A percentile compares a stretch with the other conserved stretches of the same genome.
Evolutionary conservation across 192 early-diverging fungal species (phyloP).

Genomic region (Rhizophagus prolifer): DNA sequence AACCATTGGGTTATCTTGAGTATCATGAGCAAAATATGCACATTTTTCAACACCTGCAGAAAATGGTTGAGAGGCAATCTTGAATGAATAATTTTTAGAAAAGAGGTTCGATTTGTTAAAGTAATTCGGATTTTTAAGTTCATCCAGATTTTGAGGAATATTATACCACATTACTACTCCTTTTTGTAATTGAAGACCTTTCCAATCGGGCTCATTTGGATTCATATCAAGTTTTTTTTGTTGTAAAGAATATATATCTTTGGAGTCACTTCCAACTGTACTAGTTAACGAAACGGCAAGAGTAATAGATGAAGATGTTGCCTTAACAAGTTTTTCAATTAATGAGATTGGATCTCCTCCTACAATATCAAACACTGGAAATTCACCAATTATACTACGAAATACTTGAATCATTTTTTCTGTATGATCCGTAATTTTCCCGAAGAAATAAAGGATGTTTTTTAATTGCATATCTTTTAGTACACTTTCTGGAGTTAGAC

Average conservation of each 20-base stretch:
- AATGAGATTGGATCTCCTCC: conserved; percentile 15
- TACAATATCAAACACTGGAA: conserved; percentile 22
- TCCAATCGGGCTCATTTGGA: conserved; percentile 6
- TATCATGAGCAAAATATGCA: conserved; percentile 21
- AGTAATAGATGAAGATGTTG: conserved; percentile 15
- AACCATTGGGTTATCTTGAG: background rate
- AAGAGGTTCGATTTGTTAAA: conserved; percentile 1
- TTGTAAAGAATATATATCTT: background rate
- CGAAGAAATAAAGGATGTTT: conserved; percentile 29
- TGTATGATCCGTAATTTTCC: conserved; percentile 25
- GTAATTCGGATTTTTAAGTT: background rate
- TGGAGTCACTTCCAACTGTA: background rate
- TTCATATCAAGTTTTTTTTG: conserved; percentile 5
- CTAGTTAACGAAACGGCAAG: conserved; percentile 19
- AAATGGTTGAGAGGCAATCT: conserved; percentile 22
- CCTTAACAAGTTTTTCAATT: conserved; percentile 13
- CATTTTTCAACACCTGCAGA: conserved; percentile 15
- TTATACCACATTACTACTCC: background rate
- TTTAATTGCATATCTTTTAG: conserved; percentile 15
- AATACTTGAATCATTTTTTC: conserved; percentile 27
- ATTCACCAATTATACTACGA: conserved; percentile 25
- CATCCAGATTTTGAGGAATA: background rate
- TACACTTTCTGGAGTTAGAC: conserved; percentile 25
- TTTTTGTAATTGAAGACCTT: background rate
- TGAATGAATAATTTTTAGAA: conserved; percentile 1